A percentile compares a stretch with the other conserved stretches of the same genome.
Evolutionary conservation across 768 basidiomycete species (phyloP).

Genomic region (Russula dissimulans): DNA sequence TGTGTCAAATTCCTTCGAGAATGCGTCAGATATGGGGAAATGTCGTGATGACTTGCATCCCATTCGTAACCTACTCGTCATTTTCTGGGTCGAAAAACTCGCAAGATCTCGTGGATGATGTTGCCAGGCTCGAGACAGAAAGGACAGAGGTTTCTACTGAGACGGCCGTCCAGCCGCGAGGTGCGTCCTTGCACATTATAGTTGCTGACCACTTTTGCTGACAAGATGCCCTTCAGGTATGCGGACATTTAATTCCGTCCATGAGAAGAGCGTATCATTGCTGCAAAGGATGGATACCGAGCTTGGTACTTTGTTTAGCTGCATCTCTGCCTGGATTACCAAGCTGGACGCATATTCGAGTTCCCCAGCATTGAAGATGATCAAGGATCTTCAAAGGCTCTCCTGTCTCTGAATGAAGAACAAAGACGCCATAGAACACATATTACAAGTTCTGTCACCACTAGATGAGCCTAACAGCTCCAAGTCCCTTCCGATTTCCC

Average conservation of each 20-base stretch:
- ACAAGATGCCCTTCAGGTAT: not conserved
- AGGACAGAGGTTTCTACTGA: not conserved
- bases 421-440: not conserved
- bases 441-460: not conserved
- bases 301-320: not conserved
- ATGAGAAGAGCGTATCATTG: not conserved
- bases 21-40: not conserved
- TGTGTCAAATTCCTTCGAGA: not conserved
- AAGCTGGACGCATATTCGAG: not conserved
- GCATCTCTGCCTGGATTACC: not conserved
- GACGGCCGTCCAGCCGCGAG: not conserved
- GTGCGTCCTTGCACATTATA: not conserved
- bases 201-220: not conserved
- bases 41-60: not conserved
- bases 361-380: not conserved
- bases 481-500: not conserved
- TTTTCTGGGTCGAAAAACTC: not conserved
- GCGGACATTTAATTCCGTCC: not conserved
- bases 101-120: not conserved
- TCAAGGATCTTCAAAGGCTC: not conserved
- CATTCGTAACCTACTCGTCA: not conserved
- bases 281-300: not conserved
- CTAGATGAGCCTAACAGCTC: not conserved
- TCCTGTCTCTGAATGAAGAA: not conserved
- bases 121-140: not conserved